phyloP scores from a whole-genome alignment of 176 grass and related monocot species.

The Microstegium vimineum region DNA sequence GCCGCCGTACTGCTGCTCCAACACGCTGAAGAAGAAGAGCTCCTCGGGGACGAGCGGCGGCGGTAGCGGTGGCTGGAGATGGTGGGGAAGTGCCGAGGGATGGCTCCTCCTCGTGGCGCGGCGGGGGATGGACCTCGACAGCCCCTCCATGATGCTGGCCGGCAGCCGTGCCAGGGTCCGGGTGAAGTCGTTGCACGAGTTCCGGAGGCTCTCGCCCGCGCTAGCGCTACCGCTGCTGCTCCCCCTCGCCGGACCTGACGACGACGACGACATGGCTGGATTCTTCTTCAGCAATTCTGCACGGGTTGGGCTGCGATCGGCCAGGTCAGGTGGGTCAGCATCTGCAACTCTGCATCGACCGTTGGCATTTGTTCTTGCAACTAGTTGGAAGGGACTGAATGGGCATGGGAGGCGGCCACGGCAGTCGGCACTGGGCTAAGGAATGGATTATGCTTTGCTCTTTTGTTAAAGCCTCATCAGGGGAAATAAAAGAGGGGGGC shows the following conservation, averaged over 20 bases:
- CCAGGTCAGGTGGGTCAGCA: background rate
- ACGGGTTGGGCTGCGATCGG: too few species aligned
- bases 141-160: slow-evolving; percentile 34
- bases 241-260: slow-evolving; percentile 14
- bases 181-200: slow-evolving; percentile 41
- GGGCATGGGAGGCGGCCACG: background rate
- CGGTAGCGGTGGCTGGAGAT: background rate
- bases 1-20: slow-evolving; percentile 55
- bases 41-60: slow-evolving; percentile 35
- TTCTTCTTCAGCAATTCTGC: background rate
- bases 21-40: slow-evolving; percentile 47
- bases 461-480: slow-evolving; percentile 38
- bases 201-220: slow-evolving; percentile 22
- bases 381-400: background rate
- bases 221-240: background rate
- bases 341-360: too few species aligned
- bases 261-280: slow-evolving; percentile 26
- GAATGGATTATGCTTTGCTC: slow-evolving; percentile 53
- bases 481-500: slow-evolving; percentile 4
- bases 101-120: slow-evolving; percentile 26
- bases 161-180: slow-evolving; percentile 42
- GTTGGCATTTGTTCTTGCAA: slow-evolving; percentile 22
- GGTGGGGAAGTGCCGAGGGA: background rate
- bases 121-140: slow-evolving; percentile 46
- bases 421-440: background rate